phyloP scores from a whole-genome alignment of 495 filamentous ascomycete genomes.

The Talaromyces proteolyticus region DNA sequence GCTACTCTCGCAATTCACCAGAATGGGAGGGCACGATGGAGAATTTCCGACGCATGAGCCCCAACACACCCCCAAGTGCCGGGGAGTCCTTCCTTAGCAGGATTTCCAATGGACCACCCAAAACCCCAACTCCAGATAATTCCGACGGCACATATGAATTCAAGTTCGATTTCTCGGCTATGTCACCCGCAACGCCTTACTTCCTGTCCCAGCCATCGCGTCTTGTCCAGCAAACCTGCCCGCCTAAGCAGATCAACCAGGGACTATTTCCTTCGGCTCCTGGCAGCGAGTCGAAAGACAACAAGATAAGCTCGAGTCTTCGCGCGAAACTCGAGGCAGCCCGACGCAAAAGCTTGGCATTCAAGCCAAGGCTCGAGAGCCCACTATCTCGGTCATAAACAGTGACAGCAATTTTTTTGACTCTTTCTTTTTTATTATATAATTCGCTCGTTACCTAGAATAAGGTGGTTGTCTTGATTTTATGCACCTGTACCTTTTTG shows the following conservation, averaged over 20 bases:
- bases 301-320: slow-evolving; percentile 30
- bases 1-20: slow-evolving; percentile 18
- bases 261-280: slow-evolving; percentile 30
- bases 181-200: slow-evolving; percentile 50
- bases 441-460: not conserved
- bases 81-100: not conserved
- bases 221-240: slow-evolving; percentile 66
- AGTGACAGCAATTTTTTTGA: too few relatives aligned
- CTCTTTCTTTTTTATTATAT: not conserved
- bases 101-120: not conserved
- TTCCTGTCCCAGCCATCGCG: slow-evolving; percentile 46
- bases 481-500: not conserved
- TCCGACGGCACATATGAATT: not conserved
- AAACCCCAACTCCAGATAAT: not conserved
- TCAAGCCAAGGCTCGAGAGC: slow-evolving; percentile 72
- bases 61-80: slow-evolving; percentile 1
- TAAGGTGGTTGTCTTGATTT: not conserved
- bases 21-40: slow-evolving; percentile 29
- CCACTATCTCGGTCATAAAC: slow-evolving; percentile 38
- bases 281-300: not conserved
- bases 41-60: slow-evolving; percentile 18
- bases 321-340: slow-evolving; percentile 66
- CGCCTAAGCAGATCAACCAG: slow-evolving; percentile 54
- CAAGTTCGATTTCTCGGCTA: slow-evolving; percentile 35
- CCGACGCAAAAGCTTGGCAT: slow-evolving; percentile 76